phyloP scores from a whole-genome alignment of 192 early-diverging fungal species.

The Diversispora eburnea region DNA sequence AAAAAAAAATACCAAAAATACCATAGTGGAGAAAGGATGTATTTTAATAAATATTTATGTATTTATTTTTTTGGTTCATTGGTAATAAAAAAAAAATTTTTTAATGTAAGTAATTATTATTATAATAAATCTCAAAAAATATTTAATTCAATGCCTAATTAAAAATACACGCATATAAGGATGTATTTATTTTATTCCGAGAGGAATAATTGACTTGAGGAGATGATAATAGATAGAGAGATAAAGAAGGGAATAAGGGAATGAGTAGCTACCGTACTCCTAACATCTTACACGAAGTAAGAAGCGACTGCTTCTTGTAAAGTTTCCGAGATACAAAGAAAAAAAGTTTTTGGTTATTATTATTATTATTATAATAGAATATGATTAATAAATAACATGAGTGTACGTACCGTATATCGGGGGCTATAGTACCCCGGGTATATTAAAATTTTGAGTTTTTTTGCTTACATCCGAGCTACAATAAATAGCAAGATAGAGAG shows the following conservation, averaged over 20 bases:
- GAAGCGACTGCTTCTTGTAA: constrained; percentile 99
- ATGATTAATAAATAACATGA: no score
- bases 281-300: constrained; percentile 95
- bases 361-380: no score
- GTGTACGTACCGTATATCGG: no score
- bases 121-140: neutral
- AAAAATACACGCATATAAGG: neutral
- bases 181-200: no score
- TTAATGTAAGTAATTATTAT: neutral
- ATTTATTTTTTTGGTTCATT: constrained; percentile 30
- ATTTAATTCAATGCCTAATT: constrained; percentile 25
- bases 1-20: neutral
- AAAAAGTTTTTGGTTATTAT: no score
- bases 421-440: no score
- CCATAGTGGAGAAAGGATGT: neutral
- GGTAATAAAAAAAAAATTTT: constrained; percentile 27
- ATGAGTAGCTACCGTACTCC: constrained; percentile 73
- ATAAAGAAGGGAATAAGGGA: neutral
- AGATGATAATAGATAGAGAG: no score
- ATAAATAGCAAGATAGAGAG: no score
- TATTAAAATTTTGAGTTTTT: no score
- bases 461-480: no score
- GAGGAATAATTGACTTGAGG: no score
- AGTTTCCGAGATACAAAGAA: no score
- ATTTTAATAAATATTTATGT: neutral